Base-by-base conservation (phyloP, 164 flowering plant species). In the Magnolia sinica region DNA sequence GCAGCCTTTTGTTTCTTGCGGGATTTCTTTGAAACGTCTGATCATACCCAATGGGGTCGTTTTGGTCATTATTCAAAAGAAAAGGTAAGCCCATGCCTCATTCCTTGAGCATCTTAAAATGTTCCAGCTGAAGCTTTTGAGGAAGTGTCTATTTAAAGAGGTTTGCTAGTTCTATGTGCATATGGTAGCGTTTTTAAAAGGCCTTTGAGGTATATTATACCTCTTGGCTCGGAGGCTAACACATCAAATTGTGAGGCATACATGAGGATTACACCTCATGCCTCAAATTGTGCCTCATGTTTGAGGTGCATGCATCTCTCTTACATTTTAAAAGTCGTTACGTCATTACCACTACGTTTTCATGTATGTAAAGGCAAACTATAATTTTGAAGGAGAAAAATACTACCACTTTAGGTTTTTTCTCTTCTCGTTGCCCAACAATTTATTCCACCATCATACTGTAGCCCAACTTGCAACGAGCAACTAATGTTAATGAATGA, bases 31-130 rank as follows among this genome's bases (percentile, higher is more conserved):
- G 99, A 90, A 84, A 96, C 97, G 80, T 91, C 99, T 52, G 99
- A 96, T 81, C 98, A 87, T 83, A 91, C 95, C 73, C 98, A 96
- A 80, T 96, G 99, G 99, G 99, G 99, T 37, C 90, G 90, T 58
- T 96, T 90, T 82, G 88, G 94, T 74, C 80, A 80, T 19, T 92
- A 73, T 84, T 88, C 98, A 11, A 82, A 83, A 70, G 92, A 90
- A 3, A 96, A 89, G 96, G 99, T 96, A 61, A 29, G 11, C 29
- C 19, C 19, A 1, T 20, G 27, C 31, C 0, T 64, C 22, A n/a
- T 64, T 66, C n/a, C 20, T 31, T 61, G 16, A 13, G 31, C 45
- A n/a, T 64, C 51, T 74, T 13, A 51, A 20, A 58, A 51, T 72
- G 64, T n/a, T 72, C 74, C 58, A 20, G 49, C 20, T 64, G 23